Evolutionary conservation across 176 grass and related monocot species (phyloP), one percentile per base, ranked within the genome.

Genomic region (Bonia amplexicaulis): DNA sequence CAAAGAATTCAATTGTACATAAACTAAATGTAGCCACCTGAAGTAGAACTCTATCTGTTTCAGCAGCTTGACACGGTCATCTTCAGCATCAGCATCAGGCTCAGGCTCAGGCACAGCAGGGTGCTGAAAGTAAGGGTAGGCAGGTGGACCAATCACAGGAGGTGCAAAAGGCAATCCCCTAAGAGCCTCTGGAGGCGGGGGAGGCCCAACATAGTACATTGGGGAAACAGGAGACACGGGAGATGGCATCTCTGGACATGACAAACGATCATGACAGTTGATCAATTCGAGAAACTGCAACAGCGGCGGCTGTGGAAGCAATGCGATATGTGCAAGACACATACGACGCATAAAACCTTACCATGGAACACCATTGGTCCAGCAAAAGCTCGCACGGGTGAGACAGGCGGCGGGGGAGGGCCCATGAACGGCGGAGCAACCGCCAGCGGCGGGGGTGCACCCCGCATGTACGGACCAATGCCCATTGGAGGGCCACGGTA

Each of bases 31-130:
- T 65, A 75, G 60, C 9, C 12, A 99, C 96, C 96, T 99, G 90
- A 99, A 99, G 81, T 99, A 99, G 84, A 94, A 99, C 73, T 99
- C 90, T 69, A 99, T 94, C 86, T 99, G 96, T 25, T 92, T 91
- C 44, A 96, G 66, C 71, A 99, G 82, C 75, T 75, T 89, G 70
- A 55, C 72, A 31, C 77, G 83, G 33, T 80, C 76, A 12, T 88
- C 65, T 66, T 92, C 70, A 27, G 79, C 42, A 39, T 83, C 15
- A 4, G 69, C 22, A 7, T 86, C 66, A 4, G 69, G 70, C 42
- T 51, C 49, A 12, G 42, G 51, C 26, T 47, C 25, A 10, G 68
- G 80, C 11, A 81, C 78, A 72, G 46, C 10, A 29, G 54, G 51
- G 4, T 74, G 48, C 22, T 71, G 61, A 13, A 91, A 89, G 74